Conservation (phyloP, 2,329 filamentous ascomycete genomes). For the Verticillium nonalfalfae region DNA sequence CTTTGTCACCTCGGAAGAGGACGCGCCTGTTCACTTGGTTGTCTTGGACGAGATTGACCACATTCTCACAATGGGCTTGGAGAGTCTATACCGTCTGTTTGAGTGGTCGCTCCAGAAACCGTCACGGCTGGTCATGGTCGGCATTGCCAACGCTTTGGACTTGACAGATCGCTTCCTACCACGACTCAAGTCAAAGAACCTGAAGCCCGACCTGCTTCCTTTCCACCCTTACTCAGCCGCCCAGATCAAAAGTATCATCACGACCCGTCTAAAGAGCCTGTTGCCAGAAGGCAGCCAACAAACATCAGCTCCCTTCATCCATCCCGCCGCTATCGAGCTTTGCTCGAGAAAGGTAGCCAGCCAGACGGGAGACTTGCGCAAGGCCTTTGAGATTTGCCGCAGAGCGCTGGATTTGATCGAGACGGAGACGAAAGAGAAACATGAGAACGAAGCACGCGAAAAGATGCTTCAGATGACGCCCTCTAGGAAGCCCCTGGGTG, state of each 20-base stretch:
- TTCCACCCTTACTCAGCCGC: constrained; percentile 87
- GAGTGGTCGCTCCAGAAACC: constrained; percentile 85
- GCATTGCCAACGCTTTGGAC: constrained; percentile 94
- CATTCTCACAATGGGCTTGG: constrained; percentile 79
- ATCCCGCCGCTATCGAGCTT: constrained; percentile 88
- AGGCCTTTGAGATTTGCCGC: constrained; percentile 90
- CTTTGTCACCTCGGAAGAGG: constrained; percentile 59
- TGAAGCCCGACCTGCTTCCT: constrained; percentile 83
- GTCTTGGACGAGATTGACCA: constrained; percentile 94
- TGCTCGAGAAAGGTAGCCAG: constrained; percentile 92
- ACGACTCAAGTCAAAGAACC: constrained; percentile 82
- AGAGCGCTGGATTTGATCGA: constrained; percentile 87
- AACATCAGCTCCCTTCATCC: constrained; percentile 73
- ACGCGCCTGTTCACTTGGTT: constrained; percentile 63
- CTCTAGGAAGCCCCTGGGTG: constrained; percentile 69
- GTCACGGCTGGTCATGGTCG: constrained; percentile 77
- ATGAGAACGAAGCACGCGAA: constrained; percentile 56
- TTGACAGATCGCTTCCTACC: constrained; percentile 93
- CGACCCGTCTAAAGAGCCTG: constrained; percentile 70
- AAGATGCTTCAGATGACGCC: constrained; percentile 55
- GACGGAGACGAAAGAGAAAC: constrained; percentile 69
- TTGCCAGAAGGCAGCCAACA: constrained; percentile 49
- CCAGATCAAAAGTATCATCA: constrained; percentile 86
- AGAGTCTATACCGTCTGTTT: constrained; percentile 88
- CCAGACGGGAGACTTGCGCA: constrained; percentile 89